Percentiles rank a stretch among this genome's conserved stretches.
These are phyloP conservation scores for Simplicillium sp. DNA, from an alignment of 2,329 filamentous ascomycete species.

Conservation along the genomic window DNA sequence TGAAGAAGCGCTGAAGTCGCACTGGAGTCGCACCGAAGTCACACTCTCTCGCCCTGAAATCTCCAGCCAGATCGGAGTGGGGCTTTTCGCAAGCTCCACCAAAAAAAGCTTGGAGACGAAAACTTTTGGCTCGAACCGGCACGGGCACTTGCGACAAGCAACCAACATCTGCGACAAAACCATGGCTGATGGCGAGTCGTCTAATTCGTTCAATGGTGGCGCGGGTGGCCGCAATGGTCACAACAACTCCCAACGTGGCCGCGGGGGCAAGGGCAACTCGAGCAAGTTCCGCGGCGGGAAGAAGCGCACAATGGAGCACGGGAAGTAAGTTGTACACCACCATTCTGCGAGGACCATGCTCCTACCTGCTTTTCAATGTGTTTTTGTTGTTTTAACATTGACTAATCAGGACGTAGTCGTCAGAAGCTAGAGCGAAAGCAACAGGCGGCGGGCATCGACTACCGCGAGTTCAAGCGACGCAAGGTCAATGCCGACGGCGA, in stretches of 20 bases:
- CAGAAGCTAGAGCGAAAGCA: constrained; percentile 27
- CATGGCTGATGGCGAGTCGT: not conserved
- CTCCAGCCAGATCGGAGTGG: no score
- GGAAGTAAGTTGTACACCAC: not conserved
- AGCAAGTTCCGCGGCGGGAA: not conserved
- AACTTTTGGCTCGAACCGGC: no score
- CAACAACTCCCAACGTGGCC: not conserved
- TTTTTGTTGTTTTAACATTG: constrained; percentile 13
- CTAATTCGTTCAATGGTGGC: not conserved
- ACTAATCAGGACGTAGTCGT: constrained; percentile 26
- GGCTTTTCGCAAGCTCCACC: no score
- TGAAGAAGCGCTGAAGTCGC: no score
- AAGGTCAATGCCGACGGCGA: constrained; percentile 28
- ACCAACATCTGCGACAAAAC: not conserved
- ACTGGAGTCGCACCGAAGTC: no score
- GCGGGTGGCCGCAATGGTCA: not conserved
- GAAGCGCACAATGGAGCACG: not conserved
- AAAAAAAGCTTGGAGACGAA: no score
- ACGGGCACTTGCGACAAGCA: no score
- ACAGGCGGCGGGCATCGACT: constrained; percentile 22
- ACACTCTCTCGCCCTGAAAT: no score
- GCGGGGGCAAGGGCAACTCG: not conserved
- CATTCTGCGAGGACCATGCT: not conserved
- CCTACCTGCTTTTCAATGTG: not conserved
- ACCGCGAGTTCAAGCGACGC: constrained; percentile 30